These are phyloP conservation scores for Trichoderma atrobrunneum DNA, from an alignment of 2,329 filamentous ascomycete genomes.

Conservation along the genomic window DNA sequence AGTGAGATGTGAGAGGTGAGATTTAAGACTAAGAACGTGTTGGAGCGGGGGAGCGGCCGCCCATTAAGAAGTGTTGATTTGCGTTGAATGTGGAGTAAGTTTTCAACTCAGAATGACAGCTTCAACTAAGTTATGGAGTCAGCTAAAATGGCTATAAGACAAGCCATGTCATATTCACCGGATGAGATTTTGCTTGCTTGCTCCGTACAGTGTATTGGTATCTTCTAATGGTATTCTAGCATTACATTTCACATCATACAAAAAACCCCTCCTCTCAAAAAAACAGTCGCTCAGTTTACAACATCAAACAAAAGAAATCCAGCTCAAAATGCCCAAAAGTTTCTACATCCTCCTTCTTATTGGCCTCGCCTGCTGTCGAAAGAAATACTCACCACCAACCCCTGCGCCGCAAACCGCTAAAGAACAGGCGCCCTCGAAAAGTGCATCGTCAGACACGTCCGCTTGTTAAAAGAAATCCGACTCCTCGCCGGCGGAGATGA, in stretches of 20 bases:
- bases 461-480: conserved; percentile 28
- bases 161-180: background rate
- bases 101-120: background rate
- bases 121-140: background rate
- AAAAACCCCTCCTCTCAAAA: background rate
- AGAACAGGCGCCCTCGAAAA: background rate
- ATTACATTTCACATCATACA: background rate
- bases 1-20: conserved; percentile 11
- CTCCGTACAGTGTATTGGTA: conserved; percentile 1
- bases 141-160: background rate
- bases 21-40: background rate
- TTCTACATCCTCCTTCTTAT: background rate
- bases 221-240: conserved; percentile 11
- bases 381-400: background rate
- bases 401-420: background rate
- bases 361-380: background rate
- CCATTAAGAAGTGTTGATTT: background rate
- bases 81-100: background rate
- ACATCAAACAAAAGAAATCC: background rate
- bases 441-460: background rate
- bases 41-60: background rate
- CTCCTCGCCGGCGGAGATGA: conserved; percentile 26
- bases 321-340: background rate
- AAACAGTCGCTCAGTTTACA: background rate
- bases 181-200: background rate